Evolutionary conservation across 768 basidiomycete genomes (phyloP), one percentile per base, ranked within the genome.

Genomic region (Russula sp.): DNA sequence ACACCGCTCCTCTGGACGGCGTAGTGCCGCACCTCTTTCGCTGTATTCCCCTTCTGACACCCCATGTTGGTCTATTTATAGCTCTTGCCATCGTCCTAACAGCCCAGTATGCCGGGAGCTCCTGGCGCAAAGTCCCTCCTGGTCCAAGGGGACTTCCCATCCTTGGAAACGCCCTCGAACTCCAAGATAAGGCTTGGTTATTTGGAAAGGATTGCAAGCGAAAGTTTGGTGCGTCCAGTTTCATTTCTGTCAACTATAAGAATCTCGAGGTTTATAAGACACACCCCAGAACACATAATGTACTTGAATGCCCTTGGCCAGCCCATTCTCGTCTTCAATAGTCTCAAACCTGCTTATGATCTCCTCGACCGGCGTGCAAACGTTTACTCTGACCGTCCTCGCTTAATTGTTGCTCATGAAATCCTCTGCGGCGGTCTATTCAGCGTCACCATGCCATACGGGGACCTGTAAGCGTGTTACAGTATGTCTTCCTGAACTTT

Each of bases 101-200:
- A 35, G 20, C 9, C 18, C 37, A 42, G 13, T 55, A 62, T 34
- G 54, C 6, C 1, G 50, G 47, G 39, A 62, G 61, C 8, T 27
- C 53, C 7, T 55, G 61, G 61, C 54, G 61, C 2, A 39, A 16
- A 16, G 27, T 62, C 14, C 61, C 61, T 9, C 61, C 61, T 0
- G 61, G 61, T 34, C 54, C 61, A 40, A 55, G 39, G 7, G 54
- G 61, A 0, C 37, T 62, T 35, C 61, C 54, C 1, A 14, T 62
- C 14, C 39, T 62, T 11, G 61, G 61, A 34, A 55, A 62, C 35
- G 47, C 10, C 8, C 27, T 55, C 20, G 47, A 62, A 35, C 40
- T 62, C 27, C 10, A 34, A 18, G 39, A 62, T 42, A 62, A 44
- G 31, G 2, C 18, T 2, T 62, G 61, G 61, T 34, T 62, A 47